These are phyloP conservation scores for Trypanosoma avium DNA, from an alignment of 208 protist genomes.

Conservation along the genomic window DNA sequence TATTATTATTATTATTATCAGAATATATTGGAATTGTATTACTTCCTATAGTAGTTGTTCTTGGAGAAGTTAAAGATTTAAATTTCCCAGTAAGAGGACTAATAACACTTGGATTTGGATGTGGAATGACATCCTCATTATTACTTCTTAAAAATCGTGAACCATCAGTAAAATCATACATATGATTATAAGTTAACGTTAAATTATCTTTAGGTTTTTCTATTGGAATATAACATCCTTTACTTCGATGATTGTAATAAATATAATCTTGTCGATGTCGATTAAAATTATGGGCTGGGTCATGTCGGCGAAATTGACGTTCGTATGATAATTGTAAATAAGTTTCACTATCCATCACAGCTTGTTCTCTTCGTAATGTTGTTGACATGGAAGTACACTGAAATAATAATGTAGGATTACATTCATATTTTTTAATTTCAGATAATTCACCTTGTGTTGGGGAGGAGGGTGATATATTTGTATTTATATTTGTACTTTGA, in stretches of 20 bases:
- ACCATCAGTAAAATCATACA: slow-evolving; percentile 81
- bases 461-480: not conserved
- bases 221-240: slow-evolving; percentile 79
- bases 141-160: slow-evolving; percentile 51
- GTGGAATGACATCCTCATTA: slow-evolving; percentile 16
- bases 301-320: slow-evolving; percentile 45
- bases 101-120: slow-evolving; percentile 37
- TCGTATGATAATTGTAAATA: slow-evolving; percentile 44
- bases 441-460: not conserved
- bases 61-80: no score
- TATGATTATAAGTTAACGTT: slow-evolving; percentile 82
- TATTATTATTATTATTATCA: not conserved
- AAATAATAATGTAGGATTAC: not conserved
- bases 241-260: slow-evolving; percentile 88
- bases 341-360: slow-evolving; percentile 47
- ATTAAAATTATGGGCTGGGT: slow-evolving; percentile 40
- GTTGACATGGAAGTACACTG: slow-evolving; percentile 20
- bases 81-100: slow-evolving; percentile 12
- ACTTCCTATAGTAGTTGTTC: not conserved
- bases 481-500: no score
- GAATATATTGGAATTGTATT: no score
- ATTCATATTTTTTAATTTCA: not conserved
- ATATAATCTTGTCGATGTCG: slow-evolving; percentile 45
- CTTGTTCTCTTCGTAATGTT: slow-evolving; percentile 47
- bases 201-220: slow-evolving; percentile 42